Evolutionary conservation across 106 monocot species (phyloP).

Genomic region (Amphibolis antarctica): DNA sequence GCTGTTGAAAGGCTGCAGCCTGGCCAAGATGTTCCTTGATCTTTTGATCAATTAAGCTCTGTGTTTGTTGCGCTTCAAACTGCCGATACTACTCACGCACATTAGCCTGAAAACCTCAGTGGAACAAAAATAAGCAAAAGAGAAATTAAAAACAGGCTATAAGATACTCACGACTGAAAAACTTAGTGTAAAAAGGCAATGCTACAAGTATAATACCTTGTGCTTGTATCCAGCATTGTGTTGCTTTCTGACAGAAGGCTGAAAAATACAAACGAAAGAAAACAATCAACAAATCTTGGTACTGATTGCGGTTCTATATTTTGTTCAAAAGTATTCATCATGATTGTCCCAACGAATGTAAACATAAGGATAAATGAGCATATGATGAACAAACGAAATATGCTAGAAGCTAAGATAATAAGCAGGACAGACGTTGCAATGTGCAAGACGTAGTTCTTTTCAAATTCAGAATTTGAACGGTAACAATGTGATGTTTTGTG

Average conservation of each 20-base stretch:
- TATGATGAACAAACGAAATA: too few species aligned
- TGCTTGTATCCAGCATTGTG: constrained; percentile 98
- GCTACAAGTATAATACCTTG: constrained; percentile 56
- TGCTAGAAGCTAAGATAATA: too few species aligned
- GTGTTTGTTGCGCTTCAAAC: constrained; percentile 92
- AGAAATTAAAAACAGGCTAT: background rate
- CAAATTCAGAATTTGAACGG: too few species aligned
- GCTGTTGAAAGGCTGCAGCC: constrained; percentile 57
- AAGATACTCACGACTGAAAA: too few species aligned
- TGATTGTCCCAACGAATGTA: too few species aligned
- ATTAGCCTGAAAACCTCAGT: constrained; percentile 58
- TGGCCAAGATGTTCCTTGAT: constrained; percentile 95
- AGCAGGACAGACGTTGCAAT: too few species aligned
- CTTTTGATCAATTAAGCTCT: constrained; percentile 90
- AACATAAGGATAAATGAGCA: too few species aligned
- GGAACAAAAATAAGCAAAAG: background rate
- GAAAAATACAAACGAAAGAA: constrained; percentile 5
- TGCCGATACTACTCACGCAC: constrained; percentile 87
- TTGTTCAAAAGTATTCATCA: too few species aligned
- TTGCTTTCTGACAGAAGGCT: constrained; percentile 97
- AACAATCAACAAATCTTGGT: background rate
- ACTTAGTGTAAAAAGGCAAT: too few species aligned
- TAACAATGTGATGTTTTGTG: too few species aligned
- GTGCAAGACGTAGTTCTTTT: too few species aligned
- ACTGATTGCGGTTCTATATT: too few species aligned